Conservation (phyloP, 75 land plant species). For the Selaginella tamariscina region DNA sequence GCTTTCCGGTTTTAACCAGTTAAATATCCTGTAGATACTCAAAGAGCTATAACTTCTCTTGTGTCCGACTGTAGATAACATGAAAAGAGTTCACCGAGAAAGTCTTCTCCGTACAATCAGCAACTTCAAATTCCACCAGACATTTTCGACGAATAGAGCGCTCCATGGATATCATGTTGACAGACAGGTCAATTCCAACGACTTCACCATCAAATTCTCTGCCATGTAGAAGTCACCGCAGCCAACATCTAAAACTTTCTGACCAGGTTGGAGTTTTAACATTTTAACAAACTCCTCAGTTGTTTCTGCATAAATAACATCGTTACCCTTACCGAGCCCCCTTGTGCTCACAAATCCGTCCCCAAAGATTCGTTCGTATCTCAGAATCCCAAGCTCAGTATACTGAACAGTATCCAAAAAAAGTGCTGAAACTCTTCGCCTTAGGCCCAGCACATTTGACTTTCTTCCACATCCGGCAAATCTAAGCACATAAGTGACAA, state of each 20-base stretch:
- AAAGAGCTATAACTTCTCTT: constrained; percentile 87
- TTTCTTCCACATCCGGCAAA: constrained; percentile 96
- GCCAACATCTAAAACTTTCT: constrained; percentile 93
- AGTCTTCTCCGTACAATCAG: constrained; percentile 72
- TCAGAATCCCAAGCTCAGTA: constrained; percentile 67
- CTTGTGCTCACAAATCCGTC: constrained; percentile 95
- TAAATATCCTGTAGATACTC: constrained; percentile 45
- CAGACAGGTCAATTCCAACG: constrained; percentile 84
- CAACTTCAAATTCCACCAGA: constrained; percentile 91
- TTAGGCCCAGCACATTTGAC: constrained; percentile 36
- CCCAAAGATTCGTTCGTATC: constrained; percentile 98
- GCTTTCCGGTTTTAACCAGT: constrained; percentile 89
- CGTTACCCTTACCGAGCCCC: constrained; percentile 51
- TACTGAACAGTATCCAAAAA: constrained; percentile 84
- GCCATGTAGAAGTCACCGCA: constrained; percentile 99
- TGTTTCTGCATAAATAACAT: constrained; percentile 49
- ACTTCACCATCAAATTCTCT: constrained; percentile 83
- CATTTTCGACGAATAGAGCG: constrained; percentile 85
- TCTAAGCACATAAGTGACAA: constrained; percentile 33
- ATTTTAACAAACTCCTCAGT: constrained; percentile 86
- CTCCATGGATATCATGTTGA: constrained; percentile 98
- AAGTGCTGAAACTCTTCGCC: constrained; percentile 75
- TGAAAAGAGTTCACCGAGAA: constrained; percentile 64
- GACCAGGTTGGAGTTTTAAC: constrained; percentile 69
- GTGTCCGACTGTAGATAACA: constrained; percentile 99